Evolutionary conservation across 202 grass and related monocot genomes (phyloP), one percentile per base, ranked within the genome.

Genomic region (Schoenoplectus triqueter): DNA sequence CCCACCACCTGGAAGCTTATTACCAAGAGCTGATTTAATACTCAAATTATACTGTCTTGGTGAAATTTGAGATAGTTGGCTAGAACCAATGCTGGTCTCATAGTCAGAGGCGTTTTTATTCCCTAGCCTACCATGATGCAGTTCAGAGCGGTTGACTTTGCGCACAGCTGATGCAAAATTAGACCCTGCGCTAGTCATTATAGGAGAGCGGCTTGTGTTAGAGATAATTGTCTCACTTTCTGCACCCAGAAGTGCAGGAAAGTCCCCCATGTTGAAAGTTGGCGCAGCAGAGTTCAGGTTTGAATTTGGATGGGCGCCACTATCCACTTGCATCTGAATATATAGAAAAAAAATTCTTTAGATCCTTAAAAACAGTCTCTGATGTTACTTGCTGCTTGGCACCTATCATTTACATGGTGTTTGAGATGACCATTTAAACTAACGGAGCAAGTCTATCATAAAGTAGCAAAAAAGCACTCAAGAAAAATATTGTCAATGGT

Each of bases 261-360:
- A 98, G 85, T 95, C 90, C 22, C 89, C 89, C 52, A 85, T 95
- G 73, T 88, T 95, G 63, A 98, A 89, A 80, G 80, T 95, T 77
- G 96, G 96, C 65, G 86, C 45, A 50, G 52, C 85, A 49, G 86
- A 88, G 56, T 80, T 84, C 63, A 90, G 82, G 81, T 88, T 89
- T 81, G 87, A 59, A 51, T 78, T 79, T n/a, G 73, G 89, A 72
- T 90, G 87, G 79, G 88, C 87, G 4, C 81, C 83, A 82, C 81
- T 40, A 87, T 98, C 96, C 84, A 94, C 96, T 92, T 98, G 91
- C 86, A 94, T 93, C 96, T 98, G 86, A 84, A 89, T 89, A 55
- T 57, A 65, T 9, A 82, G 6, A 49, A 54, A 42, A 55, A n/a
- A 54, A 18, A 81, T 44, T 80, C 14, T 63, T 49, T 21, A 31